Conservation (phyloP, 2,329 filamentous ascomycete genomes). For the Nigrospora sphaerica region DNA sequence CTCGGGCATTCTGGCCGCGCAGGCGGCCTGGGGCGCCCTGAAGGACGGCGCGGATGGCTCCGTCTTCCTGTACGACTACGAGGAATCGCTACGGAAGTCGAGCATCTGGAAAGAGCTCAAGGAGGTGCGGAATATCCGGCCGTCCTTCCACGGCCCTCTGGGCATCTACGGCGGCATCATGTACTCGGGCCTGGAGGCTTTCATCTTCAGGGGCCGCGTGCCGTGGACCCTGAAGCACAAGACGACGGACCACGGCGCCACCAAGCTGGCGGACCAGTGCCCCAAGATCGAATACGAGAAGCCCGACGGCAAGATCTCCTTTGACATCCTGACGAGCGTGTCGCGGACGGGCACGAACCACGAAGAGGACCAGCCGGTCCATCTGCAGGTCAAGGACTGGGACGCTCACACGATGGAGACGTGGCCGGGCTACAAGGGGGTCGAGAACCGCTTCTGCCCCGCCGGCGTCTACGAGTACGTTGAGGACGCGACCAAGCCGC, state of each 20-base stretch:
- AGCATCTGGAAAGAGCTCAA: slow-evolving; percentile 91
- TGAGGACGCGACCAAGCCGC: slow-evolving; percentile 78
- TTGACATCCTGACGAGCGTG: slow-evolving; percentile 93
- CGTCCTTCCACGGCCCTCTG: slow-evolving; percentile 82
- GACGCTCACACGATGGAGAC: slow-evolving; percentile 78
- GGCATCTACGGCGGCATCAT: slow-evolving; percentile 84
- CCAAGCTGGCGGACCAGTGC: slow-evolving; percentile 71
- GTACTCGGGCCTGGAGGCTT: slow-evolving; percentile 92
- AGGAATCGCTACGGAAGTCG: slow-evolving; percentile 78
- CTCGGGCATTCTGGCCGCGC: slow-evolving; percentile 91
- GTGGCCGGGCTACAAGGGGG: slow-evolving; percentile 81
- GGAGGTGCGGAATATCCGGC: slow-evolving; percentile 94
- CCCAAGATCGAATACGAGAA: slow-evolving; percentile 94
- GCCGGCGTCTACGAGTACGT: slow-evolving; percentile 98
- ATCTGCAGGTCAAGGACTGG: slow-evolving; percentile 93
- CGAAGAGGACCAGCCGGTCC: slow-evolving; percentile 96
- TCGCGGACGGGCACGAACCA: slow-evolving; percentile 95
- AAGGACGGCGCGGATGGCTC: slow-evolving; percentile 51
- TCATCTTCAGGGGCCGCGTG: slow-evolving; percentile 71
- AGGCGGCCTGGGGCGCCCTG: slow-evolving; percentile 79
- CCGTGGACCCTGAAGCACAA: slow-evolving; percentile 93
- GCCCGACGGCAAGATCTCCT: slow-evolving; percentile 89
- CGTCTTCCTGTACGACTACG: slow-evolving; percentile 91
- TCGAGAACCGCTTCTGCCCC: slow-evolving; percentile 96
- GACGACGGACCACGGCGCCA: slow-evolving; percentile 68